Evolutionary conservation across 331 rosid species (phyloP).

Genomic region (Malus hybrid): DNA sequence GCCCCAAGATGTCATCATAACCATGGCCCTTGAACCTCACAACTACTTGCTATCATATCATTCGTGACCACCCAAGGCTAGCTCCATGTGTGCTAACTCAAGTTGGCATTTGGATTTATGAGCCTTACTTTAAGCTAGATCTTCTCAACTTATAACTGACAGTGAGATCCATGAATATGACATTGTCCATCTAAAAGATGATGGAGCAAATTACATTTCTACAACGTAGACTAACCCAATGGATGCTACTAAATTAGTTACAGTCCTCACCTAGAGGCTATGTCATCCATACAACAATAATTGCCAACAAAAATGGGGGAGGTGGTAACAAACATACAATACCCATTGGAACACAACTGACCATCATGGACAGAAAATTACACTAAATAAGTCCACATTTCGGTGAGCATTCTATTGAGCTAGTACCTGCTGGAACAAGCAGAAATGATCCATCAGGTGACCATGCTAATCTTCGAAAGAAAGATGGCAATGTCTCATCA

Average conservation of each 20-base stretch:
- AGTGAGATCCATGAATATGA: not conserved
- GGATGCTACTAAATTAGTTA: not conserved
- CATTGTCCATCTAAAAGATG: not conserved
- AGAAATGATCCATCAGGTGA: constrained; percentile 95
- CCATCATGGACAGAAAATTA: not conserved
- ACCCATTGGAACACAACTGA: not conserved
- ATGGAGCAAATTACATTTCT: not conserved
- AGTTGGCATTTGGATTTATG: not conserved
- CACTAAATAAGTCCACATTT: not conserved
- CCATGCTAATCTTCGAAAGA: constrained; percentile 94
- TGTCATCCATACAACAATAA: not conserved
- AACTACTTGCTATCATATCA: not conserved
- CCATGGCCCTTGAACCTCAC: not conserved
- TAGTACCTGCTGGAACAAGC: constrained; percentile 88
- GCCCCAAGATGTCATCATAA: not conserved
- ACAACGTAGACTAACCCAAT: not conserved
- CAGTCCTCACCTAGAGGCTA: not conserved
- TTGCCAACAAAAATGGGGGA: not conserved
- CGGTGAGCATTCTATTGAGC: not conserved
- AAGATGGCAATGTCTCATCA: constrained; percentile 89
- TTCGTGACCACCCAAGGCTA: not conserved
- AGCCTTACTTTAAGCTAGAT: not conserved
- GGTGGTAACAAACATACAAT: not conserved
- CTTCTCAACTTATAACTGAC: not conserved
- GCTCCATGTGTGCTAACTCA: not conserved